Percentiles rank a stretch among this genome's conserved stretches.
phyloP scores from a whole-genome alignment of 2,329 filamentous ascomycete species.

The Talaromyces albobiverticillius region DNA sequence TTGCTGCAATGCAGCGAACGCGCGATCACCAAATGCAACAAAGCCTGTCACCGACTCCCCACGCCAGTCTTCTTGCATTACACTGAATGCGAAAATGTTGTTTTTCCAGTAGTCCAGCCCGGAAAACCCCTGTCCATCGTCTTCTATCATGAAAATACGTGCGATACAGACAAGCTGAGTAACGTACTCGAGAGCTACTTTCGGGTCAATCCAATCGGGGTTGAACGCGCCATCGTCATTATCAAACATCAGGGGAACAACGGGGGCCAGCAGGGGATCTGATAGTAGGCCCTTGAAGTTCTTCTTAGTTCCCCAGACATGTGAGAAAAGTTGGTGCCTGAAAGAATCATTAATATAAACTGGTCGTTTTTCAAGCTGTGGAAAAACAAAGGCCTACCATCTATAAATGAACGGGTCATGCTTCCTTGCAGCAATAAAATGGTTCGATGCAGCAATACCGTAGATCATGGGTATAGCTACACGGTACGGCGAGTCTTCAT shows the following conservation, averaged over 20 bases:
- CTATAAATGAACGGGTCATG: conserved; percentile 13
- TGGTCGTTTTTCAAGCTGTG: too few relatives aligned
- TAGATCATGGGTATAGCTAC: conserved; percentile 16
- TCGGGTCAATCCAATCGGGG: conserved; percentile 8
- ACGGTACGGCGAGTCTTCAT: neutral
- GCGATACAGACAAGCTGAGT: conserved; percentile 4
- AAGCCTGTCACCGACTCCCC: neutral
- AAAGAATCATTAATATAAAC: neutral
- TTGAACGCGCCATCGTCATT: conserved; percentile 13
- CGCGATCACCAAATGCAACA: conserved; percentile 4
- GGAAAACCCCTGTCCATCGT: conserved; percentile 10
- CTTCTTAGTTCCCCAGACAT: conserved; percentile 11
- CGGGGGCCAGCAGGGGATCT: conserved; percentile 6
- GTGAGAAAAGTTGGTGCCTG: conserved; percentile 11
- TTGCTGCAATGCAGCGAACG: neutral
- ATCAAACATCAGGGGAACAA: conserved; percentile 17
- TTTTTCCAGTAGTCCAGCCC: conserved; percentile 10
- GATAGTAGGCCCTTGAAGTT: conserved; percentile 1
- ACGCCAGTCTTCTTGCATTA: neutral
- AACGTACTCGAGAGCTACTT: conserved; percentile 4
- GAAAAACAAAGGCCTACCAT: neutral
- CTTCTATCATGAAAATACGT: conserved; percentile 14
- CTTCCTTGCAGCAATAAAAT: conserved; percentile 13
- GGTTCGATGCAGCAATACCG: neutral
- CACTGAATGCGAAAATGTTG: conserved; percentile 5